These are phyloP conservation scores for Nicotiana benthamiana DNA, from an alignment of 257 asterid species.

Conservation along the genomic window DNA sequence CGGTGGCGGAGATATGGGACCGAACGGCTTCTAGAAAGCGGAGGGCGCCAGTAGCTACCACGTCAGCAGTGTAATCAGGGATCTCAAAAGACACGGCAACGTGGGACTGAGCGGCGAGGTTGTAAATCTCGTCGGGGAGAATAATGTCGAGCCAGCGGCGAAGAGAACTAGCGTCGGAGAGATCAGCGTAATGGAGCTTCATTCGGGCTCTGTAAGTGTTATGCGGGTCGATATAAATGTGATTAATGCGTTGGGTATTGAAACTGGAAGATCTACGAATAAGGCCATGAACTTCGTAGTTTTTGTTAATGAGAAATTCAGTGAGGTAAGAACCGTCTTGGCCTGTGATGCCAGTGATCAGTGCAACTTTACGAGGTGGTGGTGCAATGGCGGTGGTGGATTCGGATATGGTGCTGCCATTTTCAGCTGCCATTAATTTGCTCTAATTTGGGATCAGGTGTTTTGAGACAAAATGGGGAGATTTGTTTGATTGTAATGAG, in stretches of 20 bases:
- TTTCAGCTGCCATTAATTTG: constrained; percentile 25
- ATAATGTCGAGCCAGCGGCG: constrained; percentile 97
- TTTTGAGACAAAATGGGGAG: background rate
- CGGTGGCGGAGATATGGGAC: constrained; percentile 76
- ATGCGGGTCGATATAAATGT: constrained; percentile 97
- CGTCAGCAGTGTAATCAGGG: constrained; percentile 98
- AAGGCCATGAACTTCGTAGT: constrained; percentile 90
- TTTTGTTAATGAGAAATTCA: constrained; percentile 68
- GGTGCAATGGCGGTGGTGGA: too few relatives aligned
- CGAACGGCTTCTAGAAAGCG: constrained; percentile 93
- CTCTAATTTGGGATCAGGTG: background rate
- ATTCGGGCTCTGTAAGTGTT: constrained; percentile 69
- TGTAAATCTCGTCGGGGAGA: constrained; percentile 90
- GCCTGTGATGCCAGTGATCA: constrained; percentile 97
- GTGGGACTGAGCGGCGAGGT: constrained; percentile 97
- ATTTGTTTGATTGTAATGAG: background rate
- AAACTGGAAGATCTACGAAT: constrained; percentile 94
- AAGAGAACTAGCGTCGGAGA: constrained; percentile 92
- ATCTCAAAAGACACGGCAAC: constrained; percentile 98
- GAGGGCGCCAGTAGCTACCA: constrained; percentile 94
- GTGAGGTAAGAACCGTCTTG: constrained; percentile 97
- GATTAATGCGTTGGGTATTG: constrained; percentile 96
- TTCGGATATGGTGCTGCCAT: constrained; percentile 28
- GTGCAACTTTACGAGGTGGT: constrained; percentile 40
- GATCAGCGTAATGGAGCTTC: constrained; percentile 98